Percentiles rank a stretch among this genome's conserved stretches.
Evolutionary conservation across 768 basidiomycete genomes (phyloP).

Genomic region (Floccularia luteovirens): DNA sequence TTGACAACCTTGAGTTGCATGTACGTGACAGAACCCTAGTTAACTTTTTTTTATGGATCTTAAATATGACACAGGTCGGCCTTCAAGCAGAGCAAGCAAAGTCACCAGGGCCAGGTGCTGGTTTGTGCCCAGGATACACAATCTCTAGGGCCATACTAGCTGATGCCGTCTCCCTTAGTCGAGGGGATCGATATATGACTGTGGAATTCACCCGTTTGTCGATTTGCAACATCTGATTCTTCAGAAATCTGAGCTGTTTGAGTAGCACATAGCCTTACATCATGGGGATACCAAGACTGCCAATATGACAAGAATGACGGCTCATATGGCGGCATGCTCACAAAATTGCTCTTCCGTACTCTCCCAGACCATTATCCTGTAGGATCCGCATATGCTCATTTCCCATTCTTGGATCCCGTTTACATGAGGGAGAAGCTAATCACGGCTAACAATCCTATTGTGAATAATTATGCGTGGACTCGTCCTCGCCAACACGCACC

Average conservation of each 20-base stretch:
- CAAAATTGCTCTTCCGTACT: slow-evolving; percentile 63
- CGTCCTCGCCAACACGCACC: slow-evolving; percentile 28
- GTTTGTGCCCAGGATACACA: slow-evolving; percentile 77
- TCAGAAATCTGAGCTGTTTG: neutral
- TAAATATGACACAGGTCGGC: too few species aligned
- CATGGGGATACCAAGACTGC: slow-evolving; percentile 75
- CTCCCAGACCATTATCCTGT: slow-evolving; percentile 63
- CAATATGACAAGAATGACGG: slow-evolving; percentile 57
- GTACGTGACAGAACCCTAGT: too few species aligned
- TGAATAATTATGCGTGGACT: slow-evolving; percentile 50
- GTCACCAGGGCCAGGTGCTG: slow-evolving; percentile 54
- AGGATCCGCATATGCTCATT: slow-evolving; percentile 64
- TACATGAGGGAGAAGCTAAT: slow-evolving; percentile 33
- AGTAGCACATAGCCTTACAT: slow-evolving; percentile 63
- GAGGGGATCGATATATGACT: slow-evolving; percentile 78
- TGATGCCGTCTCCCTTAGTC: slow-evolving; percentile 67
- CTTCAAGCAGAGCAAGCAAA: slow-evolving; percentile 73
- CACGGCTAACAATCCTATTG: slow-evolving; percentile 18
- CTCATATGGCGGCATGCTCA: slow-evolving; percentile 70
- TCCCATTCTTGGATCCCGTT: slow-evolving; percentile 70
- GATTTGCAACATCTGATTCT: neutral
- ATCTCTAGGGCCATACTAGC: slow-evolving; percentile 80
- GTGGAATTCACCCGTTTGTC: slow-evolving; percentile 67
- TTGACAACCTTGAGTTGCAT: slow-evolving; percentile 76
- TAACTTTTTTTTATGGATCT: too few species aligned